Percentiles rank a stretch among this genome's conserved stretches.
phyloP scores from a whole-genome alignment of 2,329 filamentous ascomycete genomes.

The Cryphonectria radicalis region DNA sequence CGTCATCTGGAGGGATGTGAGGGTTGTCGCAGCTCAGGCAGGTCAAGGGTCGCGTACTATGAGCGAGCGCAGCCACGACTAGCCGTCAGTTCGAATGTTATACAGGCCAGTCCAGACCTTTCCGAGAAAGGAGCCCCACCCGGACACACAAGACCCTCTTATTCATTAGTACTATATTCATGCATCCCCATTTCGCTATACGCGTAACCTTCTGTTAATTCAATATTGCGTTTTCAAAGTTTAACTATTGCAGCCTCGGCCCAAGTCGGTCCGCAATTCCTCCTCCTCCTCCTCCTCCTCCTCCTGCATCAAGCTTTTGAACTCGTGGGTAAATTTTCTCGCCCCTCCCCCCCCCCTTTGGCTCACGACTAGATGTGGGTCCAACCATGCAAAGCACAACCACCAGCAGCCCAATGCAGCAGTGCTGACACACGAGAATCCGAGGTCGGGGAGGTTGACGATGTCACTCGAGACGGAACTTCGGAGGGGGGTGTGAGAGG shows the following conservation, averaged over 20 bases:
- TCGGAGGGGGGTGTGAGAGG: neutral
- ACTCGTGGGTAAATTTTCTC: neutral
- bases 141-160: neutral
- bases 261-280: neutral
- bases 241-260: neutral
- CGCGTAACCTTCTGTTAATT: neutral
- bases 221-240: neutral
- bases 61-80: neutral
- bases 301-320: neutral
- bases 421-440: neutral
- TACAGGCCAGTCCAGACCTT: neutral
- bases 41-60: constrained; percentile 39
- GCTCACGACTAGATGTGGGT: neutral
- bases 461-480: neutral
- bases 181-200: neutral
- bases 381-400: neutral
- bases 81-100: neutral
- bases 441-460: constrained; percentile 3
- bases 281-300: neutral
- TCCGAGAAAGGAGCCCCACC: neutral
- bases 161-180: no score
- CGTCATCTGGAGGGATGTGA: neutral
- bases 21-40: constrained; percentile 21
- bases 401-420: neutral
- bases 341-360: neutral